Conservation (phyloP, 305 asterid species). For the Plantago coronopus region DNA sequence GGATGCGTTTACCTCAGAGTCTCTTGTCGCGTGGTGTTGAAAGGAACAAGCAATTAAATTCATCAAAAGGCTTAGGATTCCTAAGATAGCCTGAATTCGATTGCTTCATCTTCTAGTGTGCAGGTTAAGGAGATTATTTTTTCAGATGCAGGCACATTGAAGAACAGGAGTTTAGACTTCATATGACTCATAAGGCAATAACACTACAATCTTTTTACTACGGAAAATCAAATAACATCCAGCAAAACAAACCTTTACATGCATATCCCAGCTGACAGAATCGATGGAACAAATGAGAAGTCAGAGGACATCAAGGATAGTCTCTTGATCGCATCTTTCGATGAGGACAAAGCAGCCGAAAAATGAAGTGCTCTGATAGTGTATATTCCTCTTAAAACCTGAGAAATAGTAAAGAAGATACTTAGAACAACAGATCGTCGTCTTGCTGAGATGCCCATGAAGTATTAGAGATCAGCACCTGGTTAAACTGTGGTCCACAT, state of each 20-base stretch:
- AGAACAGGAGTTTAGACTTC: slow-evolving; percentile 18
- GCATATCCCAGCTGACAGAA: slow-evolving; percentile 98
- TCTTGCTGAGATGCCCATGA: slow-evolving; percentile 17
- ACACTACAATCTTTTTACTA: slow-evolving; percentile 17
- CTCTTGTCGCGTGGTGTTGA: no score
- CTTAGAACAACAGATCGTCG: slow-evolving; percentile 18
- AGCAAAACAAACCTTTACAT: slow-evolving; percentile 61
- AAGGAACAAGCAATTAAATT: no score
- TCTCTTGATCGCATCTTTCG: slow-evolving; percentile 97
- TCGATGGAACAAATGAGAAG: slow-evolving; percentile 96
- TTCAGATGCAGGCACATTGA: slow-evolving; percentile 13
- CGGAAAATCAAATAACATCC: slow-evolving; percentile 21
- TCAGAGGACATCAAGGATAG: slow-evolving; percentile 97
- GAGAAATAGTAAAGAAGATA: slow-evolving; percentile 24
- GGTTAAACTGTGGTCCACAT: slow-evolving; percentile 97
- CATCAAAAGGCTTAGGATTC: no score
- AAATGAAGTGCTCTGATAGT: slow-evolving; percentile 95
- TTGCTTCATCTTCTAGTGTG: no score
- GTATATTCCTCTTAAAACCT: slow-evolving; percentile 91
- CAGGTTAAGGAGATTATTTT: slow-evolving; percentile 19
- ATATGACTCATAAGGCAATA: slow-evolving; percentile 12
- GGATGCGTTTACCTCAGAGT: no score
- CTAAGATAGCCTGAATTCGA: no score
- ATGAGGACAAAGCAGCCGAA: slow-evolving; percentile 91
- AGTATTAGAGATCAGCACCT: slow-evolving; percentile 43